These are phyloP conservation scores for Pythium guiyangense DNA, from an alignment of 352 stramenopile genomes.

Conservation along the genomic window DNA sequence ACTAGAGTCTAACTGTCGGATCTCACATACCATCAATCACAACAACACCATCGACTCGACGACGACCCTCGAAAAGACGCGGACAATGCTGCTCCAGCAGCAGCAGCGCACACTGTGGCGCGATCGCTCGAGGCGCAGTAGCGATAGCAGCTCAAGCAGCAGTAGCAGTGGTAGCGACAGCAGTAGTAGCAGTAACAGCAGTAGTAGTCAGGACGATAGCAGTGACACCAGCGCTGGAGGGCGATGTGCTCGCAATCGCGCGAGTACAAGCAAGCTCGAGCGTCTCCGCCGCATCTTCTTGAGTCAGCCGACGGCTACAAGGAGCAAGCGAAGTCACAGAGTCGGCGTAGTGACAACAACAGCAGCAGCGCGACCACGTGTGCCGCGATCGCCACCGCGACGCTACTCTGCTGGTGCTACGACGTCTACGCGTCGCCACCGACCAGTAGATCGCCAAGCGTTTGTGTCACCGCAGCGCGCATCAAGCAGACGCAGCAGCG, in stretches of 20 bases:
- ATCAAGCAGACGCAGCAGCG: background rate
- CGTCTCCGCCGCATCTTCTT: conserved; percentile 67
- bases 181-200: conserved; percentile 17
- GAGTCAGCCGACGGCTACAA: conserved; percentile 24
- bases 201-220: conserved; percentile 3
- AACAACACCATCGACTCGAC: no score
- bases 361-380: background rate
- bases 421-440: background rate
- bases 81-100: no score
- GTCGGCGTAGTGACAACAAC: no score
- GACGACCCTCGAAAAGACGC: no score
- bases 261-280: conserved; percentile 37
- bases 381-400: background rate
- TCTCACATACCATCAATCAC: no score
- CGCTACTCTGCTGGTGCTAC: background rate
- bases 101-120: no score
- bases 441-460: background rate
- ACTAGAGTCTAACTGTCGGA: no score
- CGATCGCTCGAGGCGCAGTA: no score
- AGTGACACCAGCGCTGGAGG: conserved; percentile 6
- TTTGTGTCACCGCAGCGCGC: background rate
- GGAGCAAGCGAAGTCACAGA: background rate
- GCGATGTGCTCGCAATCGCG: conserved; percentile 13
- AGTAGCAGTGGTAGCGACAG: conserved; percentile 6
- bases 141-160: background rate